Conservation (phyloP, 2,329 filamentous ascomycete species). For the Sclerotinia glacialis region DNA sequence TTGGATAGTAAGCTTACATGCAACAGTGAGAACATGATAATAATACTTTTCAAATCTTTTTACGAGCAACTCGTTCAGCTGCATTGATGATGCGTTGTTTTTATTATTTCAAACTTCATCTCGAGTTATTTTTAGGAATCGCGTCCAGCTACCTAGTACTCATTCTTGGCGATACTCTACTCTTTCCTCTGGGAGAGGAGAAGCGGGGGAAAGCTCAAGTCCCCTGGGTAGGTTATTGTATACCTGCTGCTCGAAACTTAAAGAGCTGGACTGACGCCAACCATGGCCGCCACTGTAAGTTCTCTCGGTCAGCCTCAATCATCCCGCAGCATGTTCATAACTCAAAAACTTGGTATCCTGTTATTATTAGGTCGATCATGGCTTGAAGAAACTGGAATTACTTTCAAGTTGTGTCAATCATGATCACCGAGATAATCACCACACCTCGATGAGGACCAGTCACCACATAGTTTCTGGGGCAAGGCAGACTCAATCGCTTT, state of each 20-base stretch:
- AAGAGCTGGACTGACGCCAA: neutral
- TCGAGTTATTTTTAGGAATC: fast-evolving
- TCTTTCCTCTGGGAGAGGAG: neutral
- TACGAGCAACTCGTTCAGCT: neutral
- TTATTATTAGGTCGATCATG: neutral
- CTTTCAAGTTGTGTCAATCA: neutral
- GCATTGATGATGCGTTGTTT: neutral
- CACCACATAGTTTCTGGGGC: neutral
- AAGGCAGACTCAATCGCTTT: neutral
- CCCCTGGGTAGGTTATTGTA: neutral
- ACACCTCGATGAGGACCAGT: neutral
- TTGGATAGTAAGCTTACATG: neutral
- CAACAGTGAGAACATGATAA: no score
- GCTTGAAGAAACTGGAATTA: neutral
- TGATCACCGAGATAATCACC: neutral
- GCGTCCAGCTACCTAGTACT: neutral
- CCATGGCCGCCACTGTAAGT: neutral
- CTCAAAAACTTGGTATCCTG: neutral
- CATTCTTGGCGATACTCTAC: neutral
- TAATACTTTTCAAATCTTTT: no score
- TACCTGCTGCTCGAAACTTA: neutral
- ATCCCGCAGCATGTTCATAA: neutral
- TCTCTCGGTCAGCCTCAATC: no score
- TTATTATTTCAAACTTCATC: neutral
- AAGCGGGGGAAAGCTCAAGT: neutral